phyloP scores from a whole-genome alignment of 345 rosid genomes.

The Sonneratia alba region DNA sequence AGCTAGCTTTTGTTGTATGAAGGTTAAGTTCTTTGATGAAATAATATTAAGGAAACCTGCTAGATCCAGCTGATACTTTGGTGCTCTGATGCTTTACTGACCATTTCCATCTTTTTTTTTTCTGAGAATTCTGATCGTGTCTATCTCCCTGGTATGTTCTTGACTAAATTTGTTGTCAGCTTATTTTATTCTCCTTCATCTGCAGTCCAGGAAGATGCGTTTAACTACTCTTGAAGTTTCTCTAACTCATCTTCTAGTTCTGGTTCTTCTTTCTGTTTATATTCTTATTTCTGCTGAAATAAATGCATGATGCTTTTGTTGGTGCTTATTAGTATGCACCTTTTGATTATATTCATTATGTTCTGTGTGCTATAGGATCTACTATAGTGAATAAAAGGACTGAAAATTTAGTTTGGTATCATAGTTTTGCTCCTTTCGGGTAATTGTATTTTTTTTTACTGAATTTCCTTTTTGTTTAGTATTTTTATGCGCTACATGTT shows the following conservation, averaged over 20 bases:
- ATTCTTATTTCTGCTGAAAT: background rate
- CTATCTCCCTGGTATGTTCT: background rate
- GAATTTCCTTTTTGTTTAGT: slow-evolving; percentile 5
- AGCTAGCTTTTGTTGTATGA: too few relatives aligned
- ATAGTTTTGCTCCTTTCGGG: background rate
- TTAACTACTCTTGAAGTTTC: background rate
- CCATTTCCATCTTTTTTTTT: too few relatives aligned
- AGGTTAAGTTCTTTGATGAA: too few relatives aligned
- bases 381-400: background rate
- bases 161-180: background rate
- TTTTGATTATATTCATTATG: background rate
- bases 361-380: background rate
- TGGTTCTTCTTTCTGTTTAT: background rate
- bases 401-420: background rate
- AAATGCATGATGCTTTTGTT: background rate
- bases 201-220: background rate
- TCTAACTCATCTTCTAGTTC: background rate
- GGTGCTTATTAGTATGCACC: background rate
- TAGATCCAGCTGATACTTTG: too few relatives aligned
- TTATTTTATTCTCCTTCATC: background rate
- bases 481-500: slow-evolving; percentile 23
- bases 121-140: too few relatives aligned
- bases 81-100: too few relatives aligned
- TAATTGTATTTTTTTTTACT: background rate
- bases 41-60: too few relatives aligned